phyloP scores from a whole-genome alignment of 225 moss, liverwort and hornwort genomes.

The Polytrichum formosum region DNA sequence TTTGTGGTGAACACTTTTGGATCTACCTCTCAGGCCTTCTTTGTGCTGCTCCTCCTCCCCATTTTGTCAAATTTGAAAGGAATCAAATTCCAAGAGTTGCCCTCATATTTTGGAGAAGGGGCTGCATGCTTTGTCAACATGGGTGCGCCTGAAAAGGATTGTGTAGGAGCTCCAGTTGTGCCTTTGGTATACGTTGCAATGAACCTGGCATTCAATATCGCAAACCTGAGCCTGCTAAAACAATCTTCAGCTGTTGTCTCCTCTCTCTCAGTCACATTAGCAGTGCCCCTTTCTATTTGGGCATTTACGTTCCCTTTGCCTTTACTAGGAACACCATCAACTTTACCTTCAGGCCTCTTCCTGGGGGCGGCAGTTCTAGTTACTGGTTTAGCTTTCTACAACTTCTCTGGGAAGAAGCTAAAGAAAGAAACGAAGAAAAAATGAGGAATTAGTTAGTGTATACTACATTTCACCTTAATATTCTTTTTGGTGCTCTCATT shows the following conservation, averaged over 20 bases:
- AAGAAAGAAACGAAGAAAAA: not conserved
- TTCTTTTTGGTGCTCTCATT: conserved; percentile 5
- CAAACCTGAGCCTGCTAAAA: conserved; percentile 48
- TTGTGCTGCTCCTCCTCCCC: conserved; percentile 50
- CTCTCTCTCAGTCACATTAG: conserved; percentile 30
- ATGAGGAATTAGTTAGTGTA: conserved; percentile 1
- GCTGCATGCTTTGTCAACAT: conserved; percentile 43
- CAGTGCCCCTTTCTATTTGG: conserved; percentile 56
- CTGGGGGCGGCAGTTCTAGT: conserved; percentile 42
- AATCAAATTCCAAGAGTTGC: conserved; percentile 35
- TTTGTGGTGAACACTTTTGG: conserved; percentile 67
- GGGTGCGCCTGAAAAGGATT: conserved; percentile 27
- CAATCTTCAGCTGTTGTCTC: conserved; percentile 53
- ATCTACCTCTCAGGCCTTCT: conserved; percentile 47
- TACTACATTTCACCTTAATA: conserved; percentile 2
- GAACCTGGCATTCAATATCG: conserved; percentile 50
- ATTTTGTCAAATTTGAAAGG: conserved; percentile 41
- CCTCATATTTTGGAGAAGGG: conserved; percentile 37
- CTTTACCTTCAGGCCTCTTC: conserved; percentile 26
- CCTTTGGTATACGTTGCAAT: conserved; percentile 39
- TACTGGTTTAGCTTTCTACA: conserved; percentile 38
- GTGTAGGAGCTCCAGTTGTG: conserved; percentile 45
- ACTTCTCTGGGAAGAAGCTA: conserved; percentile 9
- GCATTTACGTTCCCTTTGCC: conserved; percentile 57
- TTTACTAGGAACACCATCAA: conserved; percentile 35